Evolutionary conservation across 1,284 basidiomycete species (phyloP).

Genomic region (Fomitopsis pinicola): DNA sequence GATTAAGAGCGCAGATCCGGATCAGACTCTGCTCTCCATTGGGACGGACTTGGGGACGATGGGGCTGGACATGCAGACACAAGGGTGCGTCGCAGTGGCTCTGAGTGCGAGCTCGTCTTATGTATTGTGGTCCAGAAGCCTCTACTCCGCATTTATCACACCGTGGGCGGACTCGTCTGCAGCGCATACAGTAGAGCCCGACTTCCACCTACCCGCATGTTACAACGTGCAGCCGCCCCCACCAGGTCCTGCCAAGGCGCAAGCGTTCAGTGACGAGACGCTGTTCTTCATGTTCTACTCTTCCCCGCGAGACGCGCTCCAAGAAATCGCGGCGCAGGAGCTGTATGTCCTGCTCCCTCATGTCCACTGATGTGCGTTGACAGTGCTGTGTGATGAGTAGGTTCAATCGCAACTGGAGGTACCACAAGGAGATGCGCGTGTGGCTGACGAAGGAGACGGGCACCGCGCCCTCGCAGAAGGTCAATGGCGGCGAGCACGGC

Average conservation of each 20-base stretch:
- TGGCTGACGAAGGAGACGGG: constrained; percentile 96
- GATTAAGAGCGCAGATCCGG: constrained; percentile 89
- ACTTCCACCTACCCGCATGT: constrained; percentile 89
- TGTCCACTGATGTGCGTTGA: background rate
- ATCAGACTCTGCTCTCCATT: constrained; percentile 81
- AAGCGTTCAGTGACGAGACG: constrained; percentile 94
- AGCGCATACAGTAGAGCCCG: constrained; percentile 81
- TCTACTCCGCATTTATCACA: constrained; percentile 94
- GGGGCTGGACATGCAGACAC: constrained; percentile 85
- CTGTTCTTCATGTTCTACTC: constrained; percentile 99
- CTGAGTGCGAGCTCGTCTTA: constrained; percentile 10
- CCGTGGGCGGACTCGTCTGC: constrained; percentile 92
- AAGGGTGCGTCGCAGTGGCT: constrained; percentile 58
- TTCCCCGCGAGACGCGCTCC: constrained; percentile 87
- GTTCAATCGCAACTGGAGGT: constrained; percentile 96
- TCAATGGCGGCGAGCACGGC: constrained; percentile 86
- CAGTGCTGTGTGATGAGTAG: constrained; percentile 34
- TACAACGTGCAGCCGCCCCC: constrained; percentile 93
- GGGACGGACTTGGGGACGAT: constrained; percentile 93
- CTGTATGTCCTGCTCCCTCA: constrained; percentile 55
- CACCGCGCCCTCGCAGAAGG: constrained; percentile 80
- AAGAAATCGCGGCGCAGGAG: constrained; percentile 95
- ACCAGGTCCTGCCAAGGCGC: constrained; percentile 83
- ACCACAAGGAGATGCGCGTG: constrained; percentile 91
- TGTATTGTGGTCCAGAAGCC: constrained; percentile 49